Conservation (phyloP, 345 rosid genomes). For the Excoecaria cochinchinensis region DNA sequence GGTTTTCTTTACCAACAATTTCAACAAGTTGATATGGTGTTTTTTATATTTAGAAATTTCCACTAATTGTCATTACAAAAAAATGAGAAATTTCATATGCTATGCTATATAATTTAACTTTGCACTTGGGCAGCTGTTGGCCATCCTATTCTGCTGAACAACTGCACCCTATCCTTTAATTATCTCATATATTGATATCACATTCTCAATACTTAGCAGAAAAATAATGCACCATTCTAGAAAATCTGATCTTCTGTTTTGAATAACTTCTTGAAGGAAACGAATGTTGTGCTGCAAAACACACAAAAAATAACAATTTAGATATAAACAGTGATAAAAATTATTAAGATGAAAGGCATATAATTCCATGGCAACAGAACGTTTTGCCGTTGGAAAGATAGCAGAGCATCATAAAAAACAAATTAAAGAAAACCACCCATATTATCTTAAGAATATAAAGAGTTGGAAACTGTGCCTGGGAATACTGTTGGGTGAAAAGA, state of each 20-base stretch:
- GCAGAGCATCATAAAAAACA: not conserved
- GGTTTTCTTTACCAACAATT: too few relatives aligned
- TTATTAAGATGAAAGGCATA: not conserved
- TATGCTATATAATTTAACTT: not conserved
- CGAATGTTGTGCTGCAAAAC: slow-evolving; percentile 84
- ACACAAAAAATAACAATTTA: not conserved
- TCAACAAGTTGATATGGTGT: too few relatives aligned
- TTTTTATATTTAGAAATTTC: too few relatives aligned
- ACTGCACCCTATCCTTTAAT: slow-evolving; percentile 48
- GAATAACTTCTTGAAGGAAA: slow-evolving; percentile 88
- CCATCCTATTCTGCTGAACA: not conserved
- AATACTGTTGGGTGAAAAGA: not conserved
- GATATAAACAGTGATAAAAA: not conserved
- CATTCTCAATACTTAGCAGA: slow-evolving; percentile 68
- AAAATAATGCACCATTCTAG: slow-evolving; percentile 89
- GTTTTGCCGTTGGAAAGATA: not conserved
- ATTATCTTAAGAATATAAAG: too few relatives aligned
- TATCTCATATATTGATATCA: slow-evolving; percentile 68
- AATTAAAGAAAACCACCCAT: not conserved
- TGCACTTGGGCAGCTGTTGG: not conserved
- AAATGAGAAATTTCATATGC: too few relatives aligned
- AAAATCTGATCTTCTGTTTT: slow-evolving; percentile 76
- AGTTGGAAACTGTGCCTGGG: too few relatives aligned
- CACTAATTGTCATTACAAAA: too few relatives aligned
- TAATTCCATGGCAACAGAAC: not conserved